These are phyloP conservation scores for Moringa oleifera DNA, from an alignment of 345 rosid genomes.

Conservation along the genomic window DNA sequence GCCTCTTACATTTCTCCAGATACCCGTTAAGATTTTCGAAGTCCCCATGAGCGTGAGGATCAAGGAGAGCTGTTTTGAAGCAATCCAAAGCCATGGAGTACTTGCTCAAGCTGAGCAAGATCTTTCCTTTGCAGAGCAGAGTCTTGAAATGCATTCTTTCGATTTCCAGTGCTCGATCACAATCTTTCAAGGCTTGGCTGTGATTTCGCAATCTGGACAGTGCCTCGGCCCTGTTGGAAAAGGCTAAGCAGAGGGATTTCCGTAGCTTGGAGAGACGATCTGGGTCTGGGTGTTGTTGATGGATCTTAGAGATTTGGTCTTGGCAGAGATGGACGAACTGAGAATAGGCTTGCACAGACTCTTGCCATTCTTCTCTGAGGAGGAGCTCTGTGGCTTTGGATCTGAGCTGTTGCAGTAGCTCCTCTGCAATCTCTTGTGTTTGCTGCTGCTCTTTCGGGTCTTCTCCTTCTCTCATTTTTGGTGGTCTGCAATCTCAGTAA, in stretches of 20 bases:
- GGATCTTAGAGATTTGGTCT: conserved; percentile 24
- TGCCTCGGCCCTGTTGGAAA: conserved; percentile 78
- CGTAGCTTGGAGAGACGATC: conserved; percentile 33
- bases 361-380: conserved; percentile 76
- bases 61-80: conserved; percentile 50
- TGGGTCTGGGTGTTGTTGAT: conserved; percentile 17
- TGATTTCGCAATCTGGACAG: conserved; percentile 39
- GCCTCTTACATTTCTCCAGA: conserved; percentile 69
- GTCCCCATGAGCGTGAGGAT: conserved; percentile 49
- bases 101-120: conserved; percentile 54
- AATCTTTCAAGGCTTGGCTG: conserved; percentile 47
- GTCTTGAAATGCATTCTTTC: conserved; percentile 74
- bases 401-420: conserved; percentile 58
- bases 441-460: conserved; percentile 22
- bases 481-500: conserved; percentile 1
- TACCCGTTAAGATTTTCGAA: conserved; percentile 44
- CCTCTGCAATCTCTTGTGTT: conserved; percentile 21
- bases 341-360: conserved; percentile 54
- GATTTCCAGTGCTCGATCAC: conserved; percentile 54
- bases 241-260: conserved; percentile 60
- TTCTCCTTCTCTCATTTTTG: conserved; percentile 30
- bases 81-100: conserved; percentile 65
- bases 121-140: conserved; percentile 73
- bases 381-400: conserved; percentile 72
- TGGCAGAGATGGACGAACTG: conserved; percentile 56